Percentiles rank a stretch among this genome's conserved stretches.
These are phyloP conservation scores for Ensete glaucum DNA, from an alignment of 176 grass and related monocot genomes.

Conservation along the genomic window DNA sequence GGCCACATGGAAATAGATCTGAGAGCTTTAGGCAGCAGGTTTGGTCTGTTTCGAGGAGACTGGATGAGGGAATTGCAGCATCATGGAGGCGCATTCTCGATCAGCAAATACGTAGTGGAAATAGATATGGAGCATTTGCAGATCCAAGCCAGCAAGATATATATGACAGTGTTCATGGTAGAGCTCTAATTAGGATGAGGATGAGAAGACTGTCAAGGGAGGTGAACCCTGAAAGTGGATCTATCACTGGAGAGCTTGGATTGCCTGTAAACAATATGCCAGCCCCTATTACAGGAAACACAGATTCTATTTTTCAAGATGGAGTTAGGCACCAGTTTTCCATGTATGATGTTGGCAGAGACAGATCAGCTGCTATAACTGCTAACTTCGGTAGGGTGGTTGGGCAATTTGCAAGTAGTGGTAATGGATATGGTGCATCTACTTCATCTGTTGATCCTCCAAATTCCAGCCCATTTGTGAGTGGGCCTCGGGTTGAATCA, in stretches of 20 bases:
- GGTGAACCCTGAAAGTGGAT: constrained; percentile 7
- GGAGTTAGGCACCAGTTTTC: constrained; percentile 62
- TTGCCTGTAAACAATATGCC: constrained; percentile 30
- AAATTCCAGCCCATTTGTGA: constrained; percentile 34
- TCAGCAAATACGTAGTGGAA: constrained; percentile 51
- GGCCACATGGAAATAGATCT: constrained; percentile 72
- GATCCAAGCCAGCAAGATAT: constrained; percentile 48
- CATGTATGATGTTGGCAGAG: constrained; percentile 49
- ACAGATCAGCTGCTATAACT: constrained; percentile 51
- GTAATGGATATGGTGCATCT: constrained; percentile 42
- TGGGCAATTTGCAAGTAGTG: constrained; percentile 23
- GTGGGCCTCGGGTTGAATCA: constrained; percentile 27
- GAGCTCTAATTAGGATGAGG: constrained; percentile 47
- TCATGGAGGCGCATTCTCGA: constrained; percentile 69
- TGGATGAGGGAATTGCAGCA: constrained; percentile 73
- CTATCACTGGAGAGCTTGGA: constrained; percentile 25
- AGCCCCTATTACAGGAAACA: constrained; percentile 32
- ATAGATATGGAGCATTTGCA: constrained; percentile 41
- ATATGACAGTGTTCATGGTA: constrained; percentile 39
- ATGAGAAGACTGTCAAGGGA: constrained; percentile 51
- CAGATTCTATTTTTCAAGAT: constrained; percentile 40
- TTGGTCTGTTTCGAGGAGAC: constrained; percentile 75
- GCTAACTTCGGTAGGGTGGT: constrained; percentile 72
- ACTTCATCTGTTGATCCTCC: constrained; percentile 43
- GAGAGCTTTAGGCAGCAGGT: constrained; percentile 97